Percentiles rank a stretch among this genome's conserved stretches.
Conservation (phyloP, 2,329 filamentous ascomycete species). For the Epichloe elymi region DNA sequence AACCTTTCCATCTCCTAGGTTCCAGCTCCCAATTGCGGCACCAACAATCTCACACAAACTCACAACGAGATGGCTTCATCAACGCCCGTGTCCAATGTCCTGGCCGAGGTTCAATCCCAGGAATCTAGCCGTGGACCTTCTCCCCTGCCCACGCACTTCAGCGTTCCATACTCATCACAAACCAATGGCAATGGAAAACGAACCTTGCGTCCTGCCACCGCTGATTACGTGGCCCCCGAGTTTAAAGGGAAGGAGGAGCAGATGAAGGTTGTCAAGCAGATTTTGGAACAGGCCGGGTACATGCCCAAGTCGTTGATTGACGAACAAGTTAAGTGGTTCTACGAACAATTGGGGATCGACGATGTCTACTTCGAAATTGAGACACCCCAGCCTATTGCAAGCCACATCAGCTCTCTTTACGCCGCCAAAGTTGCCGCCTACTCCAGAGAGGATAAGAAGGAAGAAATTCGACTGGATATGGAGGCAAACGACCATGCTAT, state of each 20-base stretch:
- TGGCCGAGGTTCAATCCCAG: constrained; percentile 27
- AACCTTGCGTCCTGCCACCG: constrained; percentile 73
- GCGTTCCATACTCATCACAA: constrained; percentile 45
- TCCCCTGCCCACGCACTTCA: constrained; percentile 82
- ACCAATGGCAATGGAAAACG: constrained; percentile 50
- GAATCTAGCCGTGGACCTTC: constrained; percentile 55
- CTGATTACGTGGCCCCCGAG: constrained; percentile 87
- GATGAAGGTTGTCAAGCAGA: constrained; percentile 75
- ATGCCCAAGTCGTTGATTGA: constrained; percentile 75
- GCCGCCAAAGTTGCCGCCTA: constrained; percentile 93
- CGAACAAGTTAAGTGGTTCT: constrained; percentile 88
- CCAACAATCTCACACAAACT: neutral
- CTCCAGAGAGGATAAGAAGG: constrained; percentile 80
- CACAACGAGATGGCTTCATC: constrained; percentile 17
- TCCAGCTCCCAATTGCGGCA: neutral
- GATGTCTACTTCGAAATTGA: constrained; percentile 97
- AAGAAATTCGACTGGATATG: constrained; percentile 93
- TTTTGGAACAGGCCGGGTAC: constrained; percentile 68
- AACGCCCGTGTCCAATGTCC: constrained; percentile 25
- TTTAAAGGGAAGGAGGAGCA: constrained; percentile 89
- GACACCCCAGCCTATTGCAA: constrained; percentile 72
- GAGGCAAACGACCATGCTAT: constrained; percentile 90
- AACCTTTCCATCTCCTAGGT: neutral
- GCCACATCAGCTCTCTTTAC: constrained; percentile 90
- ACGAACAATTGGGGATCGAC: constrained; percentile 92